Conservation (phyloP, 2,329 filamentous ascomycete species). For the Beauveria pseudobassiana region DNA sequence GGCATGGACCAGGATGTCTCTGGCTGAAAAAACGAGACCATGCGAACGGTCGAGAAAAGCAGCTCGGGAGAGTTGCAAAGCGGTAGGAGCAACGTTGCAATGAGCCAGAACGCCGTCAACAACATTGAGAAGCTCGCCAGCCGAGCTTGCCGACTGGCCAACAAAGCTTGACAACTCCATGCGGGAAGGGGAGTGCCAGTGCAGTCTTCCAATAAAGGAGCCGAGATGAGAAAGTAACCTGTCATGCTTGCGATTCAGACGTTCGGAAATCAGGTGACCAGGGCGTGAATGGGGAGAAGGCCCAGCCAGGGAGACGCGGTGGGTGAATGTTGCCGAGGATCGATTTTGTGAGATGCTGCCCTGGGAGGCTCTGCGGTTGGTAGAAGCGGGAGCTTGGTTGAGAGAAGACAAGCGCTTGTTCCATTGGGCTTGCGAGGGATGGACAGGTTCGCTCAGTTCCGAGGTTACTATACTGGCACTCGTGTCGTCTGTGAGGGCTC, state of each 20-base stretch:
- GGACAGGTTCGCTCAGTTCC: conserved; percentile 29
- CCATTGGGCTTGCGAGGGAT: conserved; percentile 26
- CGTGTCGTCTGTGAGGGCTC: conserved; percentile 24
- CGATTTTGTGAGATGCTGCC: conserved; percentile 34
- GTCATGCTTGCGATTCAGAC: conserved; percentile 74
- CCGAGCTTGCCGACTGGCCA: conserved; percentile 74
- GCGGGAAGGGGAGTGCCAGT: conserved; percentile 86
- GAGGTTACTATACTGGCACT: conserved; percentile 27
- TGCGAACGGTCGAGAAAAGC: conserved; percentile 74
- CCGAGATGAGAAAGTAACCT: conserved; percentile 83
- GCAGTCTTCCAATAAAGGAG: conserved; percentile 83
- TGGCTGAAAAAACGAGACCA: conserved; percentile 72
- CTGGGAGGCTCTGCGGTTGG: conserved; percentile 29
- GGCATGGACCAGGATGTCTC: conserved; percentile 65
- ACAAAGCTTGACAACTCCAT: conserved; percentile 76
- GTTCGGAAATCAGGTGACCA: conserved; percentile 74
- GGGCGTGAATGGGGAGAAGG: conserved; percentile 55
- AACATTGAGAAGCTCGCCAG: conserved; percentile 68
- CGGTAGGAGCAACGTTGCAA: conserved; percentile 59
- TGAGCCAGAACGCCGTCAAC: conserved; percentile 77
- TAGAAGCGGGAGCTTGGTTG: conserved; percentile 22
- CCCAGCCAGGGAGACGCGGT: conserved; percentile 70
- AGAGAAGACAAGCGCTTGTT: conserved; percentile 42
- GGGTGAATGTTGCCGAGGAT: conserved; percentile 51
- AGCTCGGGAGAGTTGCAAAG: conserved; percentile 61